Conservation (phyloP, 768 basidiomycete genomes). For the Suillus sp. region DNA sequence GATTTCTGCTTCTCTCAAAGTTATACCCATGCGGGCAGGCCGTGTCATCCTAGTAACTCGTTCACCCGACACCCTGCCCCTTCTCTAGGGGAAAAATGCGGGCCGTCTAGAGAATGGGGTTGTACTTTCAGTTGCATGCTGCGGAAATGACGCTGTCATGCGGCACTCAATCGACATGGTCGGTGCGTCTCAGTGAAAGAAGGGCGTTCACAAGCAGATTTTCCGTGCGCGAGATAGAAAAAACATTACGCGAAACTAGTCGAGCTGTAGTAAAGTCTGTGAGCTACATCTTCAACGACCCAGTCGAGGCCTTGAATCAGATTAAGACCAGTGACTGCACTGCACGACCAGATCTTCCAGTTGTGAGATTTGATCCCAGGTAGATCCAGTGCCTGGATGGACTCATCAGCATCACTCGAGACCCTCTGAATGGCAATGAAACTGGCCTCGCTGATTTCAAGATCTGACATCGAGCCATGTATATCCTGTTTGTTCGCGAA, state of each 20-base stretch:
- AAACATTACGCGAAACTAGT: slow-evolving; percentile 19
- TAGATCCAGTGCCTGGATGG: slow-evolving; percentile 76
- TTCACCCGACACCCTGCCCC: background rate
- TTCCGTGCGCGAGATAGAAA: background rate
- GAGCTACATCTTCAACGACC: slow-evolving; percentile 88
- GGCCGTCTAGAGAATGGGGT: background rate
- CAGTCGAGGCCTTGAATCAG: slow-evolving; percentile 86
- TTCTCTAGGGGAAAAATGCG: background rate
- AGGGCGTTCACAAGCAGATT: background rate
- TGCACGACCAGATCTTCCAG: slow-evolving; percentile 91
- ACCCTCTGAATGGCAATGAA: slow-evolving; percentile 11
- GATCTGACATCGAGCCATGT: slow-evolving; percentile 76
- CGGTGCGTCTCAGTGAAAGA: slow-evolving; percentile 1
- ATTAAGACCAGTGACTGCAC: slow-evolving; percentile 87
- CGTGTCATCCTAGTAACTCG: background rate
- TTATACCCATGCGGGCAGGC: background rate
- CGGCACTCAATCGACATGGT: background rate
- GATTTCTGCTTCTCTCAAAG: slow-evolving; percentile 3
- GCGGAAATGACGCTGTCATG: background rate
- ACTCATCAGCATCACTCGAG: slow-evolving; percentile 1
- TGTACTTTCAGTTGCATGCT: background rate
- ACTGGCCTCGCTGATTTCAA: slow-evolving; percentile 83
- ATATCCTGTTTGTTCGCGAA: slow-evolving; percentile 99
- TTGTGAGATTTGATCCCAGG: slow-evolving; percentile 81
- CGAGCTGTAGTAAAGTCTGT: slow-evolving; percentile 82